phyloP scores from a whole-genome alignment of 2,329 filamentous ascomycete species.

The Xylaria sp. region DNA sequence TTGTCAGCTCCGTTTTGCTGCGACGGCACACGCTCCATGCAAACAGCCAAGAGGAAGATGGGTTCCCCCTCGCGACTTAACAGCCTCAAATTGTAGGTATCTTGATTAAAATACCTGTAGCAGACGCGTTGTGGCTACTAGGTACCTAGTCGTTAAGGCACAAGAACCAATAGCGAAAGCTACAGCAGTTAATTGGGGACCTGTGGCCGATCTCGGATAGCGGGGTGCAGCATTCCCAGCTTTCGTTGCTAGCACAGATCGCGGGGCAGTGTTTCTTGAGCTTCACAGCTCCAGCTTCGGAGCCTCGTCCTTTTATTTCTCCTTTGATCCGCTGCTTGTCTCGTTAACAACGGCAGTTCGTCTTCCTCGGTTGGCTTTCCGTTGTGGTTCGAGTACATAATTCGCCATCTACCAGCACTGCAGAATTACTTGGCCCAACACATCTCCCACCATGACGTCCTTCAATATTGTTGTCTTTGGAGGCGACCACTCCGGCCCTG shows the following conservation, averaged over 20 bases:
- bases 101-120: no score
- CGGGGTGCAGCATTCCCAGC: conserved; percentile 27
- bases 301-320: conserved; percentile 3
- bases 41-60: not conserved
- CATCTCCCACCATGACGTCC: conserved; percentile 61
- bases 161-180: no score
- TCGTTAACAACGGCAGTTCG: not conserved
- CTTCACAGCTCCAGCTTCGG: conserved; percentile 21
- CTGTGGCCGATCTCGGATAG: conserved; percentile 33
- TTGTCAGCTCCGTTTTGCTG: not conserved
- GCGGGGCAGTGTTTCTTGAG: conserved; percentile 19
- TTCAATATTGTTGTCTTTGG: conserved; percentile 82
- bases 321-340: not conserved
- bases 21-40: not conserved
- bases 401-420: not conserved
- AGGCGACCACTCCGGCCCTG: conserved; percentile 85
- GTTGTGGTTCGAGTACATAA: not conserved
- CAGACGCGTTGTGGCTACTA: no score
- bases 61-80: no score
- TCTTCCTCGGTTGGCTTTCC: not conserved
- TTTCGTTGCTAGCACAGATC: conserved; percentile 10
- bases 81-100: no score
- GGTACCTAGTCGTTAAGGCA: no score
- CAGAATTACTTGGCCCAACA: not conserved
- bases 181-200: no score